Percentiles rank a stretch among this genome's conserved stretches.
Evolutionary conservation across 306 rosid genomes (phyloP).

Genomic region (Vigna hirtella): DNA sequence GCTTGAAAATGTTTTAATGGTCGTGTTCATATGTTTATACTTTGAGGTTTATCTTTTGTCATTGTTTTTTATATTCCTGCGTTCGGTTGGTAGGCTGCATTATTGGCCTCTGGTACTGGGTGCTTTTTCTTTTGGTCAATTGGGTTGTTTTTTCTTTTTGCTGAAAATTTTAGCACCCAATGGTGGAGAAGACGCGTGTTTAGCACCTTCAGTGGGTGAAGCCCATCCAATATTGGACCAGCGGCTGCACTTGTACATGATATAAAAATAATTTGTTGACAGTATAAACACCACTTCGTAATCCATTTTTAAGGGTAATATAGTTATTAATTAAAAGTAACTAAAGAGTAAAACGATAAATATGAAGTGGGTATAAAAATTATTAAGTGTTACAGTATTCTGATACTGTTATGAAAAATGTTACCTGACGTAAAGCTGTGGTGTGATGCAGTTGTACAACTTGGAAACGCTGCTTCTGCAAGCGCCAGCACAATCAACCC

Average conservation of each 20-base stretch:
- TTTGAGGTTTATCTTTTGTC: neutral
- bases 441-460: constrained; percentile 66
- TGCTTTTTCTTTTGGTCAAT: neutral
- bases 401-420: neutral
- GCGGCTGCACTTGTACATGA: neutral
- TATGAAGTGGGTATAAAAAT: no score
- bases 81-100: constrained; percentile 19
- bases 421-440: neutral
- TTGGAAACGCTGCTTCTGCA: constrained; percentile 83
- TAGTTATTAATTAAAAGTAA: no score
- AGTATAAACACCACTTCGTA: no score
- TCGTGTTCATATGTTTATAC: neutral
- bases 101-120: neutral
- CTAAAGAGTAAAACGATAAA: no score
- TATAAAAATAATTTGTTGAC: neutral
- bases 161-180: neutral
- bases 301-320: no score
- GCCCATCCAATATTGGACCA: neutral
- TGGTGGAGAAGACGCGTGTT: neutral
- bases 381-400: no score
- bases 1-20: neutral
- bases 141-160: constrained; percentile 10
- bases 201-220: neutral
- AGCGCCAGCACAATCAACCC: constrained; percentile 70
- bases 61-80: neutral